Evolutionary conservation across 345 rosid genomes (phyloP).

Genomic region (Clarkia xantiana): DNA sequence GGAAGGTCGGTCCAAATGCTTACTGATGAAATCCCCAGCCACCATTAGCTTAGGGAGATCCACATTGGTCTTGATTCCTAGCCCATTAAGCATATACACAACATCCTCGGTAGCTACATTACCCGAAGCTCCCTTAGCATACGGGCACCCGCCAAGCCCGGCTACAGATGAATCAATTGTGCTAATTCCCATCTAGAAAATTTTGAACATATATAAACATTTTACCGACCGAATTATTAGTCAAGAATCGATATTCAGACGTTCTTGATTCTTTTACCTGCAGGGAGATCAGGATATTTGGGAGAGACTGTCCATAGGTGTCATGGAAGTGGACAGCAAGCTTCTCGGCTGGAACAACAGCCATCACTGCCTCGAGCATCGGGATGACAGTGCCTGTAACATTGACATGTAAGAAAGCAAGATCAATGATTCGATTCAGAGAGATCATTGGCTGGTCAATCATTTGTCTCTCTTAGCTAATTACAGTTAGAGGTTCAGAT

Average conservation of each 20-base stretch:
- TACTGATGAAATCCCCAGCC: constrained; percentile 57
- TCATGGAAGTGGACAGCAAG: constrained; percentile 77
- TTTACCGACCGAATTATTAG: neutral
- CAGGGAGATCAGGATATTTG: constrained; percentile 57
- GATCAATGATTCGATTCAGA: neutral
- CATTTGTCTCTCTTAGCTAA: no score
- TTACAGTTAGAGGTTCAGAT: neutral
- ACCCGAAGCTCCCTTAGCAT: constrained; percentile 71
- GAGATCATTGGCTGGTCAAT: no score
- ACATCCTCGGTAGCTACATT: constrained; percentile 71
- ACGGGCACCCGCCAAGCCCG: constrained; percentile 73
- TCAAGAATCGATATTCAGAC: neutral
- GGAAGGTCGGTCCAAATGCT: constrained; percentile 39
- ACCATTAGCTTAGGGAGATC: constrained; percentile 42
- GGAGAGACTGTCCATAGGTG: constrained; percentile 72
- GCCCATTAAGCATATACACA: constrained; percentile 64
- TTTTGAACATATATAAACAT: neutral
- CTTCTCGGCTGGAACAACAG: constrained; percentile 46
- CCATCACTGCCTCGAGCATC: constrained; percentile 64
- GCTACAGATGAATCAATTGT: constrained; percentile 50
- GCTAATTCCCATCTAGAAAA: constrained; percentile 55
- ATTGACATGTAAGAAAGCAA: neutral
- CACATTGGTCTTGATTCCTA: constrained; percentile 50
- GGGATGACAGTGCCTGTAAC: constrained; percentile 45
- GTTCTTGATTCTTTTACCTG: constrained; percentile 26